These are phyloP conservation scores for Serendipita sp. DNA, from an alignment of 1,284 basidiomycete genomes.

Conservation along the genomic window DNA sequence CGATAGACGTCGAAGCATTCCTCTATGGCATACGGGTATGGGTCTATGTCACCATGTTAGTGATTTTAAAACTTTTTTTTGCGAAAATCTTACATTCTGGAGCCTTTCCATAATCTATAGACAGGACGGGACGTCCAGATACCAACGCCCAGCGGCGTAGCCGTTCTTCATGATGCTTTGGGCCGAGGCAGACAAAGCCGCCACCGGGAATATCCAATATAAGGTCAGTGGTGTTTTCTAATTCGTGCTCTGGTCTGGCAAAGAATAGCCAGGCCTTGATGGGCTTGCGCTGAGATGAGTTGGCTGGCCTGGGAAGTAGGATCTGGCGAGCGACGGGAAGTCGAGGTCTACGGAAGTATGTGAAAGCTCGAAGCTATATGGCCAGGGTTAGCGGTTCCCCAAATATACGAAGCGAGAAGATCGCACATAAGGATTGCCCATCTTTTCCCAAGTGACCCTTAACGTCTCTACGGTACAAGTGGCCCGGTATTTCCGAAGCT, in stretches of 20 bases:
- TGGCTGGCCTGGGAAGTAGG: constrained; percentile 64
- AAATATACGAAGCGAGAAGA: background rate
- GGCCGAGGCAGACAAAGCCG: constrained; percentile 91
- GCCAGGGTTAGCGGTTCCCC: background rate
- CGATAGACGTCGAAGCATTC: constrained; percentile 87
- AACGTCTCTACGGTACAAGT: constrained; percentile 94
- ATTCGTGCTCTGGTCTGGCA: constrained; percentile 49
- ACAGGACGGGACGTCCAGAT: constrained; percentile 68
- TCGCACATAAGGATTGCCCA: constrained; percentile 76
- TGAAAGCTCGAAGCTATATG: constrained; percentile 52
- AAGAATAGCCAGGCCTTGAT: constrained; percentile 81
- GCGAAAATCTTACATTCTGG: constrained; percentile 57
- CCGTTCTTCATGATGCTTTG: constrained; percentile 92
- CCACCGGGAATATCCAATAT: constrained; percentile 90
- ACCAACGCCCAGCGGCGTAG: constrained; percentile 71
- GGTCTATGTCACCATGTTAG: constrained; percentile 38
- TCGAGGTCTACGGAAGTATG: constrained; percentile 37
- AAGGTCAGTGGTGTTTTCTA: constrained; percentile 60
- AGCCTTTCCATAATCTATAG: constrained; percentile 91
- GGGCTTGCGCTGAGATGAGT: constrained; percentile 65
- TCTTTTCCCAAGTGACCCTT: constrained; percentile 92
- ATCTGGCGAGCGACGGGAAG: constrained; percentile 64
- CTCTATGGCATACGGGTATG: constrained; percentile 89
- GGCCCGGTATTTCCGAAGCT: constrained; percentile 83
- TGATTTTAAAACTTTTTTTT: background rate